phyloP scores from a whole-genome alignment of 345 rosid species.

The Mercurialis annua region DNA sequence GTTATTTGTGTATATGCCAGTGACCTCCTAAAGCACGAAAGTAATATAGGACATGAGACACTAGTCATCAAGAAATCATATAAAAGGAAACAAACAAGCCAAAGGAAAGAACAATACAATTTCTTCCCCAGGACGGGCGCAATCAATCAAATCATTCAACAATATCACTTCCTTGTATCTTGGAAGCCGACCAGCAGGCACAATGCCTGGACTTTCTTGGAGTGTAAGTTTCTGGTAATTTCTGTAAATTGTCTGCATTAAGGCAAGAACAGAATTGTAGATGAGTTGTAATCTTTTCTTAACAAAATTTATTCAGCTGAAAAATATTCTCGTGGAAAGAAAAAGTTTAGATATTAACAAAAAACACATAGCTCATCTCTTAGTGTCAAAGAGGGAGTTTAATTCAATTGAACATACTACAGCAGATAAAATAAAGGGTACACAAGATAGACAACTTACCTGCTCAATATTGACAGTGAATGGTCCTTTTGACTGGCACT shows the following conservation, averaged over 20 bases:
- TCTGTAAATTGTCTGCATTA: conserved; percentile 85
- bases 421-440: neutral
- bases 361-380: no score
- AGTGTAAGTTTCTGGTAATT: conserved; percentile 96
- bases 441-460: conserved; percentile 36
- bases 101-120: conserved; percentile 48
- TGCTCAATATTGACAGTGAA: conserved; percentile 93
- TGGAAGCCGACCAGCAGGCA: conserved; percentile 98
- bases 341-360: neutral
- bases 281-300: neutral
- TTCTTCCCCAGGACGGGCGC: conserved; percentile 98
- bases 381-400: neutral
- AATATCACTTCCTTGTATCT: conserved; percentile 97
- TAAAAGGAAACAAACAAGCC: neutral
- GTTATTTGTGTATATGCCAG: conserved; percentile 90
- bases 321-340: neutral
- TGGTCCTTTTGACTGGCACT: conserved; percentile 97
- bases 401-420: neutral
- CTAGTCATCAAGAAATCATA: conserved; percentile 3
- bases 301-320: neutral
- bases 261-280: neutral
- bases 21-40: conserved; percentile 67
- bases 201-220: conserved; percentile 98
- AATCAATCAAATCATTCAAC: conserved; percentile 88
- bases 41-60: conserved; percentile 10